These are phyloP conservation scores for Cymodocea nodosa DNA, from an alignment of 116 monocot genomes.

Conservation along the genomic window DNA sequence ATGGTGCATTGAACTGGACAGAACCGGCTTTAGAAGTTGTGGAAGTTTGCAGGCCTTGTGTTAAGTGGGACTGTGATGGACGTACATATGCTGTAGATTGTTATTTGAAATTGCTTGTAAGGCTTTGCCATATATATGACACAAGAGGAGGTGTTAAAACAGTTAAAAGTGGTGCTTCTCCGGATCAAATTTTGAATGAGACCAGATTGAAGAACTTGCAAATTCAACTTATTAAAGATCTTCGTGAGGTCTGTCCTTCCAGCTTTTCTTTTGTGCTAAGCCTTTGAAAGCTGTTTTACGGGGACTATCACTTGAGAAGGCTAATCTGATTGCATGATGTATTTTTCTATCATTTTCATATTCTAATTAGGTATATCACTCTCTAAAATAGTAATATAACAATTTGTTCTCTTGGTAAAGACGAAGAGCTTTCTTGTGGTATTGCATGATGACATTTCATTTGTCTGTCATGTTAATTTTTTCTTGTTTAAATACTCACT, in stretches of 20 bases:
- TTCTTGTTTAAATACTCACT: too few species aligned
- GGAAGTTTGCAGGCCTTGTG: slow-evolving; percentile 94
- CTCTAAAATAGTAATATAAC: not conserved
- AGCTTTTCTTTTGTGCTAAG: not conserved
- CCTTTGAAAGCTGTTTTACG: not conserved
- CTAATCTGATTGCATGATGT: too few species aligned
- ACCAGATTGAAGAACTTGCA: slow-evolving; percentile 88
- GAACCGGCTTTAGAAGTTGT: slow-evolving; percentile 94
- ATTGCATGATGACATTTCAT: too few species aligned
- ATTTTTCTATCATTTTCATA: too few species aligned
- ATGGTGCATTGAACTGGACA: slow-evolving; percentile 98
- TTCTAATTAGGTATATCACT: too few species aligned
- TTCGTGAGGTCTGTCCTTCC: slow-evolving; percentile 59
- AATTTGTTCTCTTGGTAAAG: not conserved
- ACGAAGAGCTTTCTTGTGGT: too few species aligned
- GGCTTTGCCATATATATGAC: slow-evolving; percentile 98
- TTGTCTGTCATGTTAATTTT: too few species aligned
- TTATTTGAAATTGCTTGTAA: slow-evolving; percentile 95
- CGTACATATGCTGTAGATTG: slow-evolving; percentile 97
- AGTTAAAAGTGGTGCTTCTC: slow-evolving; percentile 86
- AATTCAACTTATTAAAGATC: slow-evolving; percentile 82
- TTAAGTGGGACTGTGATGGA: slow-evolving; percentile 97
- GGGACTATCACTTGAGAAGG: not conserved
- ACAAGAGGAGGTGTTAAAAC: slow-evolving; percentile 98
- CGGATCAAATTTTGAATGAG: slow-evolving; percentile 97